phyloP scores from a whole-genome alignment of 441 rosid genomes.

The Brassica balearica region DNA sequence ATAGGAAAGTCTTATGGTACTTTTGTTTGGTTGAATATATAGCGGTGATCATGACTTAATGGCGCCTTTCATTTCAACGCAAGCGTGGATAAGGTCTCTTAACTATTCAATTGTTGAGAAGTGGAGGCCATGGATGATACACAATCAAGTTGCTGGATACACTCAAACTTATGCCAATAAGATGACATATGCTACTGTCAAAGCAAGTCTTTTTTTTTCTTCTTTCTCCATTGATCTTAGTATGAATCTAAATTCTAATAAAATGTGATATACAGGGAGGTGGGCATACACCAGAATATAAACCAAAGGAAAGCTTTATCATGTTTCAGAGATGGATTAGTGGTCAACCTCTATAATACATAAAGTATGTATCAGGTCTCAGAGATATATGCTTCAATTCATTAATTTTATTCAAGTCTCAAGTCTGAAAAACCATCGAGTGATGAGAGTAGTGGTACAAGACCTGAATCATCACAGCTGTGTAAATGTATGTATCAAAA shows the following conservation, averaged over 20 bases:
- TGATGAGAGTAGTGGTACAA: background rate
- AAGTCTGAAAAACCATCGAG: background rate
- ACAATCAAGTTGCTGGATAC: slow-evolving; percentile 70
- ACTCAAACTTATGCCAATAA: slow-evolving; percentile 30
- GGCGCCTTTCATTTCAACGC: slow-evolving; percentile 55
- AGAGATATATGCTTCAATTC: slow-evolving; percentile 7
- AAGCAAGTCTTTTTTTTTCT: background rate
- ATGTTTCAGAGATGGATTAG: slow-evolving; percentile 29
- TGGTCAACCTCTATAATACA: background rate
- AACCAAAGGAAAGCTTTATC: slow-evolving; percentile 41
- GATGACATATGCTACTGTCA: slow-evolving; percentile 11
- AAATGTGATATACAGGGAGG: slow-evolving; percentile 49
- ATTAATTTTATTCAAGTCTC: background rate
- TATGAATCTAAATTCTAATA: background rate
- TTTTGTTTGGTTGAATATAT: background rate
- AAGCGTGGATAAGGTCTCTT: slow-evolving; percentile 64
- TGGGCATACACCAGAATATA: slow-evolving; percentile 52
- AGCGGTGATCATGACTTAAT: slow-evolving; percentile 64
- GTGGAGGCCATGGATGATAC: slow-evolving; percentile 65
- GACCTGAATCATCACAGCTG: background rate
- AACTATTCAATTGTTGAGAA: slow-evolving; percentile 54
- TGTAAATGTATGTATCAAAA: slow-evolving; percentile 21
- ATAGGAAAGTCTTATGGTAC: background rate
- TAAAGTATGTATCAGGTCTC: background rate
- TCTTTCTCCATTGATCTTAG: background rate